Percentiles rank a stretch among this genome's conserved stretches.
Evolutionary conservation across 192 early-diverging fungal species (phyloP).

Genomic region (Pilobolus umbonatus): DNA sequence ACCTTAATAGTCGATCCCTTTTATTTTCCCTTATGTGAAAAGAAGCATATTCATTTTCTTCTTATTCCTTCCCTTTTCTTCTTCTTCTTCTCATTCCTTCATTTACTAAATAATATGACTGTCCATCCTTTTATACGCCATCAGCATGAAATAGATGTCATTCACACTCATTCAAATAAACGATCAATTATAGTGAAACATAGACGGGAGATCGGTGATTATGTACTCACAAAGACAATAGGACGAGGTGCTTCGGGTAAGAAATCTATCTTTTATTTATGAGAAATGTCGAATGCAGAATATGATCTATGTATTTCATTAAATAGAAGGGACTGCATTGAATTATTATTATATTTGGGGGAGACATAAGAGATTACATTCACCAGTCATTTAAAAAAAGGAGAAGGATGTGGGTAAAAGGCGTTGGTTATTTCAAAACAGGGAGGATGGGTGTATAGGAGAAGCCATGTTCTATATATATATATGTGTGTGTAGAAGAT

Average conservation of each 20-base stretch:
- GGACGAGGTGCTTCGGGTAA: conserved; percentile 62
- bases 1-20: background rate
- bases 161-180: background rate
- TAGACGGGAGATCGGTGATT: conserved; percentile 49
- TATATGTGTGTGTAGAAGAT: background rate
- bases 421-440: too few species aligned
- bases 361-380: too few species aligned
- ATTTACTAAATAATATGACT: background rate
- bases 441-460: too few species aligned
- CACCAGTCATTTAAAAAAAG: too few species aligned
- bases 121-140: conserved; percentile 5
- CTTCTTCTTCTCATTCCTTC: background rate
- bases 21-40: too few species aligned
- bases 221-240: conserved; percentile 58
- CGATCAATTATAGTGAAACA: conserved; percentile 12
- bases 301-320: too few species aligned
- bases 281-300: too few species aligned
- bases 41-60: too few species aligned
- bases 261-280: too few species aligned
- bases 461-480: conserved; percentile 2
- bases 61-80: background rate
- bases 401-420: too few species aligned
- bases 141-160: background rate
- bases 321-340: too few species aligned
- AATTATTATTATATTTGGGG: too few species aligned